A percentile compares a stretch with the other conserved stretches of the same genome.
Evolutionary conservation across 306 rosid species (phyloP).

Genomic region (Leucaena leucocephala): DNA sequence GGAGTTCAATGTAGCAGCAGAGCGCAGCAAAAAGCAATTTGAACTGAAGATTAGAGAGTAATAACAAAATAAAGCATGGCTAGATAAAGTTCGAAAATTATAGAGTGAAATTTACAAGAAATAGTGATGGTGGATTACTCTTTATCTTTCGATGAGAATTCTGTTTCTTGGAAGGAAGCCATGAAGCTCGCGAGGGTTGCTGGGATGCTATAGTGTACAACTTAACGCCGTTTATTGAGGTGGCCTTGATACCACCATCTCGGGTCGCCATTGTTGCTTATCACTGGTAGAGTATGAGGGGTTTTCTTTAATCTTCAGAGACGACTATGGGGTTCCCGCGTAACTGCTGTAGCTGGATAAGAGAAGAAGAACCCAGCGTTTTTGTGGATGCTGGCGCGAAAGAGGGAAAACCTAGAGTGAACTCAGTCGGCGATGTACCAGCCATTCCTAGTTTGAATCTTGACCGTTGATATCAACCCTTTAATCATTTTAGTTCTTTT

Average conservation of each 20-base stretch:
- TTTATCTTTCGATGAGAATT: conserved; percentile 64
- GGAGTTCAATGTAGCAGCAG: background rate
- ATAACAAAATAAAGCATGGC: background rate
- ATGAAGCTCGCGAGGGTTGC: conserved; percentile 74
- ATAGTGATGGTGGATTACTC: conserved; percentile 36
- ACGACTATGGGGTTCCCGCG: background rate
- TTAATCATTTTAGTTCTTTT: too few relatives aligned
- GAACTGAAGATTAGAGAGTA: background rate
- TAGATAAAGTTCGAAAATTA: background rate
- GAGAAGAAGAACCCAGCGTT: background rate
- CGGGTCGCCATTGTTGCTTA: conserved; percentile 58
- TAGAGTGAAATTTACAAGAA: background rate
- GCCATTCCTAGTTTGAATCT: background rate
- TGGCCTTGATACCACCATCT: conserved; percentile 74
- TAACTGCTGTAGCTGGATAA: background rate
- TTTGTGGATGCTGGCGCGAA: background rate
- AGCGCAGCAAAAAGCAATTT: background rate
- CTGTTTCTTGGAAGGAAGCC: conserved; percentile 72
- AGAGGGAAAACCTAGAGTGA: too few relatives aligned
- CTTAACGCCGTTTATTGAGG: conserved; percentile 74
- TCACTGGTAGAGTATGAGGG: background rate
- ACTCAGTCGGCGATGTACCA: background rate
- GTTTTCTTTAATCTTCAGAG: background rate
- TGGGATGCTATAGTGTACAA: conserved; percentile 75
- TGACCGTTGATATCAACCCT: too few relatives aligned